A percentile compares a stretch with the other conserved stretches of the same genome.
These are phyloP conservation scores for Populus nigra DNA, from an alignment of 345 rosid species.

Conservation along the genomic window DNA sequence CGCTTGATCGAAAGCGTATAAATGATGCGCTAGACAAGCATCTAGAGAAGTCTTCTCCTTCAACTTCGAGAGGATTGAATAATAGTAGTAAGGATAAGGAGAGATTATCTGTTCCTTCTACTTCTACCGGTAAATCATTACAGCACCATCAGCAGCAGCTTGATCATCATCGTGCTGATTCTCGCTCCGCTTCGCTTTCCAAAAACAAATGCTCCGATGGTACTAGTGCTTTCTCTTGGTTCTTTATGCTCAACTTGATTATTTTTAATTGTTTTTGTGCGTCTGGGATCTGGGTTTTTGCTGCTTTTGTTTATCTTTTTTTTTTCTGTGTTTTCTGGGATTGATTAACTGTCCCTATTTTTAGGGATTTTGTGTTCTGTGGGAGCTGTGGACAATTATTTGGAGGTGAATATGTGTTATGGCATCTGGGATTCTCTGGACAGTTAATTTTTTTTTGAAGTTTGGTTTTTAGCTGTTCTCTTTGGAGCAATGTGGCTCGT, in stretches of 20 bases:
- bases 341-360: background rate
- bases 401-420: background rate
- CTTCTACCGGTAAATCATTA: conserved; percentile 60
- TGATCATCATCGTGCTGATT: conserved; percentile 50
- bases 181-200: conserved; percentile 49
- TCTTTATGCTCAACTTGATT: background rate
- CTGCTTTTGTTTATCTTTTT: background rate
- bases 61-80: conserved; percentile 65
- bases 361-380: background rate
- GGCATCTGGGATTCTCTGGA: background rate
- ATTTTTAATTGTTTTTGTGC: background rate
- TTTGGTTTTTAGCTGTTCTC: background rate
- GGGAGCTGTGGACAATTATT: background rate
- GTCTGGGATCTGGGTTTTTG: background rate
- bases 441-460: background rate
- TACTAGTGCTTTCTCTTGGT: background rate
- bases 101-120: conserved; percentile 60
- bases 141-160: conserved; percentile 30
- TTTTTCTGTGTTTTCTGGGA: background rate
- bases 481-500: background rate
- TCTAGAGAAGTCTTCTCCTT: conserved; percentile 83
- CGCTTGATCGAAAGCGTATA: conserved; percentile 78
- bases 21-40: conserved; percentile 90
- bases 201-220: conserved; percentile 68
- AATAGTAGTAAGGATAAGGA: conserved; percentile 51